phyloP scores from a whole-genome alignment of 179 eudicot genomes.

The Carnegiea gigantea region DNA sequence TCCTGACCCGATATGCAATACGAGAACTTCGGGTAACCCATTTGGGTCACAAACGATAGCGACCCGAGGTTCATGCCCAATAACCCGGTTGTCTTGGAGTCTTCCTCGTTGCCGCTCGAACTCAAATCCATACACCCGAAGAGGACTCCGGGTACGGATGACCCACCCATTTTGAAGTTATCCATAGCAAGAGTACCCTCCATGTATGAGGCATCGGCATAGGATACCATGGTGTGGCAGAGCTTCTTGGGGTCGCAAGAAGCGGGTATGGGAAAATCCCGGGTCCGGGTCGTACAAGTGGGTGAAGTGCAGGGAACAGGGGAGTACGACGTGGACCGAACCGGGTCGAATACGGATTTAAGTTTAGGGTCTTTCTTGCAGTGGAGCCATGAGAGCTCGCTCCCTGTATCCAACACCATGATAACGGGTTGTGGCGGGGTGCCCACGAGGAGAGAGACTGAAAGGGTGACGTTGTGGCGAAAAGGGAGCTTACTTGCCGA shows the following conservation, averaged over 20 bases:
- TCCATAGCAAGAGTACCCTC: constrained; percentile 77
- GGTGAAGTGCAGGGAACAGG: constrained; percentile 40
- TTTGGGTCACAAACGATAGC: constrained; percentile 69
- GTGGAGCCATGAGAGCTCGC: constrained; percentile 33
- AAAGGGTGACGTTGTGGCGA: constrained; percentile 73
- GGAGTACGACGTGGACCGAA: background rate
- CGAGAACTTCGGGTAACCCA: constrained; percentile 69
- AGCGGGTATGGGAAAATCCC: background rate
- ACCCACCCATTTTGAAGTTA: constrained; percentile 43
- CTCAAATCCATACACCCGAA: constrained; percentile 83
- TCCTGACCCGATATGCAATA: constrained; percentile 86
- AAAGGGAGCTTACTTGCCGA: constrained; percentile 63
- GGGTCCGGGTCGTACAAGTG: constrained; percentile 1
- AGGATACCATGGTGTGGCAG: constrained; percentile 63
- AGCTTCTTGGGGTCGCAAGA: constrained; percentile 50
- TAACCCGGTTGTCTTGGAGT: constrained; percentile 64
- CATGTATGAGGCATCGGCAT: constrained; percentile 72
- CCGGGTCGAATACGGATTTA: constrained; percentile 6
- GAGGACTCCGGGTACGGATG: constrained; percentile 37
- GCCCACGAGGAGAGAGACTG: constrained; percentile 70
- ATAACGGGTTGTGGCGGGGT: constrained; percentile 71
- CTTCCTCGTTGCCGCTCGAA: constrained; percentile 47
- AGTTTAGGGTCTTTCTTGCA: constrained; percentile 2
- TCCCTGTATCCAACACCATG: constrained; percentile 91
- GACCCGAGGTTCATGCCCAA: constrained; percentile 89